phyloP scores from a whole-genome alignment of 139 green algal species.

The Chlorella vulgaris region DNA sequence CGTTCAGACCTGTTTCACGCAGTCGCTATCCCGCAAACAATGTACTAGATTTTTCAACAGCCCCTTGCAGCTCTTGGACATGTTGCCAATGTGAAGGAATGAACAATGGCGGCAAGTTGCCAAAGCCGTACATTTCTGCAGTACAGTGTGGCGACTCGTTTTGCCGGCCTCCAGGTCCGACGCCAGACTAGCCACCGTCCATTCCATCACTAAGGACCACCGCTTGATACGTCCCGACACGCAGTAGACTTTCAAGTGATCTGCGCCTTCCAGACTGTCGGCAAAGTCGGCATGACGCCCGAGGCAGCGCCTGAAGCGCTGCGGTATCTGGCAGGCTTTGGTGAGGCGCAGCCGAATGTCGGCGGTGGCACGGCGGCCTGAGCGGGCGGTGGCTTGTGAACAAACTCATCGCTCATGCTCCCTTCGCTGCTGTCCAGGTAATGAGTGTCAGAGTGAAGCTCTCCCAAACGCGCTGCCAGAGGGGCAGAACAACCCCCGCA shows the following conservation, averaged over 20 bases:
- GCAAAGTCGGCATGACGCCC: background rate
- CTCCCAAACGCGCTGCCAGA: slow-evolving; percentile 82
- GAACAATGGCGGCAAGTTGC: too few relatives aligned
- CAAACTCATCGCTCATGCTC: too few relatives aligned
- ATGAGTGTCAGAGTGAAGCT: slow-evolving; percentile 86
- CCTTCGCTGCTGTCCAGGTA: slow-evolving; percentile 77
- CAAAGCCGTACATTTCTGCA: background rate
- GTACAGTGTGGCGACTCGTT: too few relatives aligned
- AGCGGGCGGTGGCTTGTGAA: too few relatives aligned
- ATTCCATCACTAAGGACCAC: too few relatives aligned
- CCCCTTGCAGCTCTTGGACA: slow-evolving; percentile 74
- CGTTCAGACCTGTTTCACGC: slow-evolving; percentile 59
- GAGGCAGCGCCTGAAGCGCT: background rate
- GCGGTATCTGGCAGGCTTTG: slow-evolving; percentile 68
- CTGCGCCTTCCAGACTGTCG: background rate
- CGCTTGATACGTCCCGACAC: too few relatives aligned
- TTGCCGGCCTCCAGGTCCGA: too few relatives aligned
- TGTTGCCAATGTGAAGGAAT: too few relatives aligned
- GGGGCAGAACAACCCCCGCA: slow-evolving; percentile 88
- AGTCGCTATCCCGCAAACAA: slow-evolving; percentile 74
- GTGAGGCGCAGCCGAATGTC: slow-evolving; percentile 23
- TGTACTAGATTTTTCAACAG: slow-evolving; percentile 73
- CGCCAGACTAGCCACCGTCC: too few relatives aligned
- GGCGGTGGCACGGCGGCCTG: too few relatives aligned
- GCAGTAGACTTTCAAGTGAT: too few relatives aligned